A percentile compares a stretch with the other conserved stretches of the same genome.
Evolutionary conservation across 2,329 filamentous ascomycete genomes (phyloP).

Genomic region (Exophiala lecanii-corni): DNA sequence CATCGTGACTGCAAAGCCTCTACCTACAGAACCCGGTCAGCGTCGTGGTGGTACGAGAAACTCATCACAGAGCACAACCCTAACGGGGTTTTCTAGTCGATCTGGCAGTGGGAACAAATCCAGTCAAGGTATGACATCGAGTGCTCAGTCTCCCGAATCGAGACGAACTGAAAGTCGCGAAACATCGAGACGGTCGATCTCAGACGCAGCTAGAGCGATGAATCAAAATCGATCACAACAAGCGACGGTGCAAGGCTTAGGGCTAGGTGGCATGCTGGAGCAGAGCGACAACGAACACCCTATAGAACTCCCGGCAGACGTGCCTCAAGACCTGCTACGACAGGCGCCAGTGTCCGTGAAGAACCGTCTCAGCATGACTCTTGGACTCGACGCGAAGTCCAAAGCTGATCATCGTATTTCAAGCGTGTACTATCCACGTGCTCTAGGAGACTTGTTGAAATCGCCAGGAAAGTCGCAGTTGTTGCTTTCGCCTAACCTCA

Average conservation of each 20-base stretch:
- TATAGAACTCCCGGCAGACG: slow-evolving; percentile 25
- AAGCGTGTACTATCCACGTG: slow-evolving; percentile 22
- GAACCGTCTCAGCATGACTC: slow-evolving; percentile 24
- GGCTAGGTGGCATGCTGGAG: slow-evolving; percentile 7
- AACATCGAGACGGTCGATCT: slow-evolving; percentile 1
- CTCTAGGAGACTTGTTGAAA: slow-evolving; percentile 20
- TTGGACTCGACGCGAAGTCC: slow-evolving; percentile 17
- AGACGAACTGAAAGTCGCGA: slow-evolving; percentile 4
- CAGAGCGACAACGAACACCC: slow-evolving; percentile 10
- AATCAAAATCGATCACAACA: slow-evolving; percentile 5
- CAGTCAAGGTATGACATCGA: slow-evolving; percentile 10
- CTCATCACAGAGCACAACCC: slow-evolving; percentile 19
- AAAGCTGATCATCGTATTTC: slow-evolving; percentile 20
- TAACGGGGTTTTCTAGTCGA: slow-evolving; percentile 12
- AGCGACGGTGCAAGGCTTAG: slow-evolving; percentile 1
- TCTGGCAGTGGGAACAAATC: slow-evolving; percentile 17
- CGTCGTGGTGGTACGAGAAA: slow-evolving; percentile 9
- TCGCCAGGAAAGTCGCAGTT: slow-evolving; percentile 15
- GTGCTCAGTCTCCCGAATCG: slow-evolving; percentile 6
- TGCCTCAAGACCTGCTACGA: slow-evolving; percentile 22
- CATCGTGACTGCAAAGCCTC: slow-evolving; percentile 12
- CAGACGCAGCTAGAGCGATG: slow-evolving; percentile 1
- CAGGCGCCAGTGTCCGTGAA: slow-evolving; percentile 24
- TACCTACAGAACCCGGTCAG: slow-evolving; percentile 18
- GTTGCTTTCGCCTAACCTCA: slow-evolving; percentile 9